phyloP scores from a whole-genome alignment of 495 filamentous ascomycete genomes.

The Copromyces sp. region DNA sequence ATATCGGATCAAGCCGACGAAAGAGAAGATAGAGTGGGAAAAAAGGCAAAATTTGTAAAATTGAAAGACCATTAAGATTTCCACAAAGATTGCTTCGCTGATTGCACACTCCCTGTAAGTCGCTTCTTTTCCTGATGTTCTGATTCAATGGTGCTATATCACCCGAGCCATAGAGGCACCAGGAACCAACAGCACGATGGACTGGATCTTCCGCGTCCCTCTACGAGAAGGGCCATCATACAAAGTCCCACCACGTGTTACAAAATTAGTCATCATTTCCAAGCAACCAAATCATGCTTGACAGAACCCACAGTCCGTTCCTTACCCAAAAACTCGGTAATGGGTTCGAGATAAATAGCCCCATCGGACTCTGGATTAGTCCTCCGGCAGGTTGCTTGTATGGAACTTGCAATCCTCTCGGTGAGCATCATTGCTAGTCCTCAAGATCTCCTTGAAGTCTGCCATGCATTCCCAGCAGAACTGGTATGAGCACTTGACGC shows the following conservation, averaged over 20 bases:
- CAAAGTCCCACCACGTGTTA: neutral
- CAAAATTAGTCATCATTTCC: too few relatives aligned
- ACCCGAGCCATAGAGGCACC: neutral
- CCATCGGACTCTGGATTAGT: neutral
- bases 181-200: neutral
- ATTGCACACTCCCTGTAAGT: too few relatives aligned
- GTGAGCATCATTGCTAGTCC: constrained; percentile 10
- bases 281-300: too few relatives aligned
- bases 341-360: too few relatives aligned
- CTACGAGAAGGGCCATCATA: neutral
- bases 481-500: constrained; percentile 9
- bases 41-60: too few relatives aligned
- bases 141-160: neutral
- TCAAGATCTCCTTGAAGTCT: constrained; percentile 6
- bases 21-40: too few relatives aligned
- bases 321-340: neutral
- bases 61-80: too few relatives aligned
- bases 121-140: too few relatives aligned
- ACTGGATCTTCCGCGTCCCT: too few relatives aligned
- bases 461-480: constrained; percentile 21
- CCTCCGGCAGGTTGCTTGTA: constrained; percentile 4
- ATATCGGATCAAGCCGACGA: too few relatives aligned
- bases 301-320: too few relatives aligned
- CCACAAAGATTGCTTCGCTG: too few relatives aligned
- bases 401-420: constrained; percentile 6